phyloP scores from a whole-genome alignment of 1,139 yeast genomes.

The Protomyces macrosporus region DNA sequence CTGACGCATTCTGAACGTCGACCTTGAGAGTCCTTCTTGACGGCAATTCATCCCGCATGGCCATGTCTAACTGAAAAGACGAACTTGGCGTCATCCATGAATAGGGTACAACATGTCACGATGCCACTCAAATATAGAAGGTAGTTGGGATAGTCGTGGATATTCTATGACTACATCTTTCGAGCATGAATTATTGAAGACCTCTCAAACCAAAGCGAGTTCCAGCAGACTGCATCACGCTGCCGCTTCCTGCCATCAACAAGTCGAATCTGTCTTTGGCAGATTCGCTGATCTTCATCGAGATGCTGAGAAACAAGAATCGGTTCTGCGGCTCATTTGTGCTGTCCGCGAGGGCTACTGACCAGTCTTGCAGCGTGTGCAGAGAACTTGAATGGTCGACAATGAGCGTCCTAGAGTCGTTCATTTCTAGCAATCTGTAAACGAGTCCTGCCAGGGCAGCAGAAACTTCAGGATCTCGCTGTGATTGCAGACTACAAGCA shows the following conservation, averaged over 20 bases:
- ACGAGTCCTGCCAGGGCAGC: not conserved
- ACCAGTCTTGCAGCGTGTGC: constrained; percentile 21
- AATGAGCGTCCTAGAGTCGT: constrained; percentile 2
- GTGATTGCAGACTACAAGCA: not conserved
- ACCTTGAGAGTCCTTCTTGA: too few species aligned
- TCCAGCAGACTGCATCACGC: not conserved
- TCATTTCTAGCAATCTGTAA: constrained; percentile 1
- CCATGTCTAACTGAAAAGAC: too few species aligned
- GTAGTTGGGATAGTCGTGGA: too few species aligned
- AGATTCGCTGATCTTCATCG: constrained; percentile 7
- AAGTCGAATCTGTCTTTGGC: constrained; percentile 10
- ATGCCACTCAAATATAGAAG: too few species aligned
- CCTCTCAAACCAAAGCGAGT: not conserved
- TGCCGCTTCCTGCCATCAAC: constrained; percentile 6
- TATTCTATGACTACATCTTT: too few species aligned
- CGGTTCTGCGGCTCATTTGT: not conserved
- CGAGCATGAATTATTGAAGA: not conserved
- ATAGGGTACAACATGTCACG: too few species aligned
- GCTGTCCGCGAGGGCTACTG: not conserved
- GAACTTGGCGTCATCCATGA: too few species aligned
- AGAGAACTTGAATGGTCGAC: not conserved
- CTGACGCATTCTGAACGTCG: too few species aligned
- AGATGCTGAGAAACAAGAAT: constrained; percentile 5
- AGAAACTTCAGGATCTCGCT: not conserved
- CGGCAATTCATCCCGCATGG: too few species aligned